Percentiles rank a stretch among this genome's conserved stretches.
Conservation (phyloP, 192 early-diverging fungal species). For the Chytriomyces confervae region DNA sequence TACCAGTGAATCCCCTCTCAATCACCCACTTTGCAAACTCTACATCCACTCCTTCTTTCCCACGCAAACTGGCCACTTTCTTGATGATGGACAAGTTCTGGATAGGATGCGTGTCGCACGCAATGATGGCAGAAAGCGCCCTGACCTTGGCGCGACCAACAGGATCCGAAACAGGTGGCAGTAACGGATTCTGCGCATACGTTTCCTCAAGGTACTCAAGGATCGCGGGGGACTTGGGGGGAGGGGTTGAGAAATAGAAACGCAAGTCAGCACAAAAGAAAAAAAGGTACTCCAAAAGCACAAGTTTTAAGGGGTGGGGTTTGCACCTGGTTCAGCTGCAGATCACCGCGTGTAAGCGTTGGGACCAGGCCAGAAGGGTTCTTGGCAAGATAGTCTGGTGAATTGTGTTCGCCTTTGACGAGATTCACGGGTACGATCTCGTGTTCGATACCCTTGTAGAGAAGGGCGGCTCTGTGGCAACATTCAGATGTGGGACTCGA, state of each 20-base stretch:
- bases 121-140: constrained; percentile 71
- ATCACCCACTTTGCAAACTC: constrained; percentile 70
- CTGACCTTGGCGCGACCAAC: constrained; percentile 70
- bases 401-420: constrained; percentile 71
- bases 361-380: constrained; percentile 79
- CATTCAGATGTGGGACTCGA: not conserved
- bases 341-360: constrained; percentile 47
- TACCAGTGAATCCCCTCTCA: constrained; percentile 67
- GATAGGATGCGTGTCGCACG: constrained; percentile 86
- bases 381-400: constrained; percentile 60
- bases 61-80: constrained; percentile 55
- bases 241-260: not conserved
- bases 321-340: constrained; percentile 31
- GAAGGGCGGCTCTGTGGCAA: constrained; percentile 47
- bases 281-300: not conserved
- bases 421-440: constrained; percentile 72
- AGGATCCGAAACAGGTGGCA: constrained; percentile 69
- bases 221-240: constrained; percentile 75
- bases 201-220: constrained; percentile 90
- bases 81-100: constrained; percentile 81
- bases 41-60: constrained; percentile 39
- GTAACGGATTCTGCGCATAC: constrained; percentile 64
- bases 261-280: not conserved
- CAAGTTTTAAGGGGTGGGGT: not conserved
- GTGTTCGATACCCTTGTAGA: constrained; percentile 77